phyloP scores from a whole-genome alignment of 1,284 basidiomycete species.

The Garcileccinum viscosum region DNA sequence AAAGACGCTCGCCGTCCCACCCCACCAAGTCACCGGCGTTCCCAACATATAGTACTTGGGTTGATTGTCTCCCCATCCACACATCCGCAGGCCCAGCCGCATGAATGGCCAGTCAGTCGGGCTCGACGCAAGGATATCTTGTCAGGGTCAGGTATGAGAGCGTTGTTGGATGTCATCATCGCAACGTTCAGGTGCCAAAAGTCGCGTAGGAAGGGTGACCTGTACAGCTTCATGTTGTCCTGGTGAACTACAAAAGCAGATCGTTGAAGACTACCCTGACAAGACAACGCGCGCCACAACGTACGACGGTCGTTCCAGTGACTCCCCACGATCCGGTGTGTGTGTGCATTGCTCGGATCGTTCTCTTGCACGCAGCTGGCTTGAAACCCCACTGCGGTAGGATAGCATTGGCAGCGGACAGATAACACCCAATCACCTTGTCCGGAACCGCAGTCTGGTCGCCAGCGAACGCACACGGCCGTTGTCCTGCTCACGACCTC shows the following conservation, averaged over 20 bases:
- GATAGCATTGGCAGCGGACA: slow-evolving; percentile 87
- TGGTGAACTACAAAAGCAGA: slow-evolving; percentile 66
- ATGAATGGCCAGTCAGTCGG: slow-evolving; percentile 96
- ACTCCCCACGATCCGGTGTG: slow-evolving; percentile 98
- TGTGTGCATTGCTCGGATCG: slow-evolving; percentile 82
- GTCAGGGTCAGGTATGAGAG: slow-evolving; percentile 94
- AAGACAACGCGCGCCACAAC: slow-evolving; percentile 40
- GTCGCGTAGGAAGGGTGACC: slow-evolving; percentile 92
- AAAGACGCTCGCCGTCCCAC: slow-evolving; percentile 71
- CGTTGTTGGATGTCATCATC: slow-evolving; percentile 99
- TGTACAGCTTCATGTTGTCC: slow-evolving; percentile 84
- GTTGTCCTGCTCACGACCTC: slow-evolving; percentile 65
- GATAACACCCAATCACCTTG: slow-evolving; percentile 81
- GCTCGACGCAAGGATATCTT: slow-evolving; percentile 92
- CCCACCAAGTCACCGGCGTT: slow-evolving; percentile 87
- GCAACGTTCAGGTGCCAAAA: slow-evolving; percentile 99
- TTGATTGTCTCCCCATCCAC: slow-evolving; percentile 91
- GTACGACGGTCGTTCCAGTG: slow-evolving; percentile 93
- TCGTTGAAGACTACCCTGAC: slow-evolving; percentile 4
- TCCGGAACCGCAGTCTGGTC: slow-evolving; percentile 88
- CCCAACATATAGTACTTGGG: slow-evolving; percentile 95
- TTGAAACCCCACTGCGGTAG: slow-evolving; percentile 99
- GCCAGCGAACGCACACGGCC: slow-evolving; percentile 87
- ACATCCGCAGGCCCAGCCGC: slow-evolving; percentile 88
- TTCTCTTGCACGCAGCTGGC: slow-evolving; percentile 91